Base-by-base conservation (phyloP, 2,329 filamentous ascomycete genomes). In the Epichloe sylvatica region DNA sequence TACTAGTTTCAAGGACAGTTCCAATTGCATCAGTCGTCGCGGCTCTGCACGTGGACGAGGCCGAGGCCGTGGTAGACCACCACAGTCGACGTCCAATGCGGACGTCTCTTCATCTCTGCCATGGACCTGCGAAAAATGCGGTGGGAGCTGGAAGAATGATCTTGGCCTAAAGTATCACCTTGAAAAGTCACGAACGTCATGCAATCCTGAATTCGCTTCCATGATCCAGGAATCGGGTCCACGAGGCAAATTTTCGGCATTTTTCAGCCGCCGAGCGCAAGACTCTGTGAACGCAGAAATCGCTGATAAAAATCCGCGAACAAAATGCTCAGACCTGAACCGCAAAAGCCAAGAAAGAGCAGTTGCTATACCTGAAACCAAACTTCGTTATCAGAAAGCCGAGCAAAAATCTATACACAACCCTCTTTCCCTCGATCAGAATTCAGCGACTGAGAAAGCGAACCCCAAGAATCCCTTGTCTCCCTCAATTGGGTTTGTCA, bases 121-220 rank as follows among this genome's bases (percentile, higher is more conserved):
- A 2, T 78, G 65, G 56, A 65, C 62, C 19, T 81, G 77, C 53
- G 69, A 75, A 9, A 74, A 70, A 41, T 81, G 77, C 51, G 70
- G 70, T 9, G 70, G 69, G 3, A 64, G 61, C 11, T 81, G 76
- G 76, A 79, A 78, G 59, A 80, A 80, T 47, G 67, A 74, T 35
- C 65, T 76, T 43, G 77, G 77, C 0, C 64, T 80, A 15, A 76
- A 78, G 46, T 81, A 81, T 56, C 77, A 81, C 53, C 61, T 74
- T 13, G 72, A 71, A 35, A 80, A 78, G 55, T 75, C 77, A 1
- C 67, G 67, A 51, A 73, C 73, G 3, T 21, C 67, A 13, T 81
- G 77, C 57, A 81, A 81, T 54, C 71, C 76, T 19, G 65, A 57
- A 19, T 64, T 63, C 37, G 52, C 42, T 8, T 38, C 51, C 15